These are phyloP conservation scores for Primulina huaijiensis DNA, from an alignment of 257 asterid species.

Conservation along the genomic window DNA sequence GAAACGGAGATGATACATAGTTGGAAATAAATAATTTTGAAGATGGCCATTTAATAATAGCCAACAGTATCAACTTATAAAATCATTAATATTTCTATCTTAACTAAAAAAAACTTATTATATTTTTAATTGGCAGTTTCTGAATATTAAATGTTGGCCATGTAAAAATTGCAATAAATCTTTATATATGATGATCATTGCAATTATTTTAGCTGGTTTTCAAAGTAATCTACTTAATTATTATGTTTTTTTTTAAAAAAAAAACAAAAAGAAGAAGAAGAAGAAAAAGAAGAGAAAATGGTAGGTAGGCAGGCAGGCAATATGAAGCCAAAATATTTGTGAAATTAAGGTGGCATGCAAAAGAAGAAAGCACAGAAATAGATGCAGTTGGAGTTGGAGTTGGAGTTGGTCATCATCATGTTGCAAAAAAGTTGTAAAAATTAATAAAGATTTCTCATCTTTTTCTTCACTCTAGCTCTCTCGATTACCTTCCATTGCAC, in stretches of 20 bases:
- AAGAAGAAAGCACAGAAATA: conserved; percentile 1
- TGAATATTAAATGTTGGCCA: too few relatives aligned
- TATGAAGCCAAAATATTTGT: neutral
- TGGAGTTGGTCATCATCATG: conserved; percentile 20
- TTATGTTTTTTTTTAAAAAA: neutral
- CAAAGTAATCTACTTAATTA: neutral
- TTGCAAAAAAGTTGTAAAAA: conserved; percentile 37
- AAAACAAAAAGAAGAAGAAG: neutral
- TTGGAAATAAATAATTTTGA: too few relatives aligned
- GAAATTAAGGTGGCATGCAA: conserved; percentile 15
- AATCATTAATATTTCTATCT: too few relatives aligned
- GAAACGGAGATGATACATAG: too few relatives aligned
- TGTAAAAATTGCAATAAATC: too few relatives aligned
- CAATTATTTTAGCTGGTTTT: neutral
- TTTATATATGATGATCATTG: too few relatives aligned
- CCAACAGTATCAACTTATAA: too few relatives aligned
- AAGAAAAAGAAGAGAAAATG: neutral
- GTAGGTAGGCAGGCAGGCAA: too few relatives aligned
- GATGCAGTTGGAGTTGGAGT: neutral
- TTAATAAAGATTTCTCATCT: conserved; percentile 20
- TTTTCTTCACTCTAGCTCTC: conserved; percentile 20
- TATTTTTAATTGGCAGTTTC: too few relatives aligned
- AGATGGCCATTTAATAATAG: too few relatives aligned
- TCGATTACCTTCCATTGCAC: conserved; percentile 47
- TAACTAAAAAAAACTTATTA: too few relatives aligned